A percentile compares a stretch with the other conserved stretches of the same genome.
Conservation (phyloP, 1,139 yeast species). For the Blastobotrys raffinosifermentans region DNA sequence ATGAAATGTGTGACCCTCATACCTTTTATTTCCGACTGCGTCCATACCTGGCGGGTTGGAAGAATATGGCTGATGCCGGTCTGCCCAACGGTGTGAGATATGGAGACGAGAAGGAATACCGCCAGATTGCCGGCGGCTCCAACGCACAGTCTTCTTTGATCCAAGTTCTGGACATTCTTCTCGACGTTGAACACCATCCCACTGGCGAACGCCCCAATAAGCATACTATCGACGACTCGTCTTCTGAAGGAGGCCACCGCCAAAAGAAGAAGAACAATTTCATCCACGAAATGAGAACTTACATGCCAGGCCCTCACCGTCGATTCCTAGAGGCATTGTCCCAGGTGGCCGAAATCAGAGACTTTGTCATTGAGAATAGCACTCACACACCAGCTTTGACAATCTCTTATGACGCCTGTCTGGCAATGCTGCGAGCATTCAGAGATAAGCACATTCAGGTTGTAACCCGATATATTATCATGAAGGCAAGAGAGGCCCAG, state of each 20-base stretch:
- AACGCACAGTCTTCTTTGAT: conserved; percentile 90
- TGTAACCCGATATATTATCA: conserved; percentile 76
- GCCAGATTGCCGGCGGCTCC: conserved; percentile 80
- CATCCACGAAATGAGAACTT: conserved; percentile 74
- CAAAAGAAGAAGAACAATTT: conserved; percentile 46
- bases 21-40: conserved; percentile 79
- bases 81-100: conserved; percentile 72
- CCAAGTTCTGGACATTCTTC: conserved; percentile 74
- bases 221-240: conserved; percentile 8
- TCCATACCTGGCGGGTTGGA: conserved; percentile 93
- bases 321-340: conserved; percentile 60
- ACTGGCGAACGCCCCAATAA: conserved; percentile 50
- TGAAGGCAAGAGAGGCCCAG: conserved; percentile 53
- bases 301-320: conserved; percentile 86
- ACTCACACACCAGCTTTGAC: conserved; percentile 49
- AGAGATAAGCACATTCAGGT: conserved; percentile 91
- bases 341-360: conserved; percentile 53
- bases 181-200: conserved; percentile 71
- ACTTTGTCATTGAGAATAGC: conserved; percentile 49
- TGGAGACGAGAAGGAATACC: conserved; percentile 55
- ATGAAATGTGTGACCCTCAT: conserved; percentile 93
- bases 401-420: conserved; percentile 79
- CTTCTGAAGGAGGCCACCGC: conserved; percentile 15
- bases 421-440: conserved; percentile 82
- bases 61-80: conserved; percentile 84